Base-by-base conservation (phyloP, 768 basidiomycete genomes). In the Pisolithus sp. region DNA sequence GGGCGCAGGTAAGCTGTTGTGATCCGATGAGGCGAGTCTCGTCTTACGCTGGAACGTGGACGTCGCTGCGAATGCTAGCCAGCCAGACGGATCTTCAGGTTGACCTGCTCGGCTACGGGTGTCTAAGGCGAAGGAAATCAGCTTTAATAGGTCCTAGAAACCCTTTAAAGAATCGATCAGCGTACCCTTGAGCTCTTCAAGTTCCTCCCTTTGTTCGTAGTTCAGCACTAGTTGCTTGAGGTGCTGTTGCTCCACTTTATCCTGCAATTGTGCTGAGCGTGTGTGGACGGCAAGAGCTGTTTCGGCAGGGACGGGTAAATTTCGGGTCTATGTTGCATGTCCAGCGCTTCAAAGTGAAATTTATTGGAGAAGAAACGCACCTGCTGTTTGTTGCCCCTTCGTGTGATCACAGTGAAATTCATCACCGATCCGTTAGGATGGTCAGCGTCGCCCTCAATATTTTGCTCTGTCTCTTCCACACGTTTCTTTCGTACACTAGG, bases 221-320 rank as follows among this genome's bases (percentile, higher is more conserved):
- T 92, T 80, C 48, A 95, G 78, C 4, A 96, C 96, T 18, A 98
- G 78, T n/a, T 85, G 82, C 73, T 99, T 99, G 58, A 99, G 73
- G 55, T 97, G 91, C 67, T 98, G 93, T 59, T 98, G 95, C 64
- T 99, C 96, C 7, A 90, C 92, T 69, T 86, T 90, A 69, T 94
- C 93, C 65, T 93, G 93, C 55, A 90, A 73, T 62, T 97, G 96
- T 40, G 96, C 91, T 2, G 88, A 82, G 28, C 86, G 83, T 2
- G 93, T 94, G 61, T 96, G 92, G 46, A 93, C 77, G 1, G 95
- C 96, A 28, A 99, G 76, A 2, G 92, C 76, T 7, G 95, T 92
- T 58, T 82, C 85, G 7, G 89, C 73, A 9, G 96, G 96, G 40
- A 99, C 83, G 44, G 91, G 85, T 42, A 99, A 76, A 62, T 90